Conservation (phyloP, 257 asterid genomes). For the Lycium ferocissimum region DNA sequence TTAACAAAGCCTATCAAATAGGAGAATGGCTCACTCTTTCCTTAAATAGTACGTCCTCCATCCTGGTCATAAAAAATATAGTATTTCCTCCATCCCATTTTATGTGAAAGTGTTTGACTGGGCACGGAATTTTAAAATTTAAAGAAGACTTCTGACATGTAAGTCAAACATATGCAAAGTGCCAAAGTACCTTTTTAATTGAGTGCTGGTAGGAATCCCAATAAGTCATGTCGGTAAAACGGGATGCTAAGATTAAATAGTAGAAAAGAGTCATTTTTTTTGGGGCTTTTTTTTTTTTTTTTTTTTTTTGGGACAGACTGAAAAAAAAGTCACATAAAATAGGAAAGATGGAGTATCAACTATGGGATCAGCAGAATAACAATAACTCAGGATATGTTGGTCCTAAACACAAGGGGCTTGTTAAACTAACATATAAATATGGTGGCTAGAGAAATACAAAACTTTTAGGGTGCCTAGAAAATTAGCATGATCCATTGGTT, state of each 20-base stretch:
- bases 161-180: neutral
- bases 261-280: neutral
- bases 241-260: neutral
- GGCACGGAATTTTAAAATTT: too few species aligned
- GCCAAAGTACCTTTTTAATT: neutral
- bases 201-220: neutral
- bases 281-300: too few species aligned
- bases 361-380: neutral
- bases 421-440: neutral
- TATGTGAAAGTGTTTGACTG: neutral
- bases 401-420: neutral
- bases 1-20: neutral
- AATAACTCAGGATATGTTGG: neutral
- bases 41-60: neutral
- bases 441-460: neutral
- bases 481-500: neutral
- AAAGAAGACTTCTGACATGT: neutral
- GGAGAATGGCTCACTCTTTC: neutral
- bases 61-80: neutral
- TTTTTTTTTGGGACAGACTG: neutral
- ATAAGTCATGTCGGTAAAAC: neutral
- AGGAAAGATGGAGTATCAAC: neutral
- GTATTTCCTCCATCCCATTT: neutral
- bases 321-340: neutral
- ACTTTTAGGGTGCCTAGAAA: neutral